These are phyloP conservation scores for Stachybotrys chartarum DNA, from an alignment of 2,329 filamentous ascomycete genomes.

Conservation along the genomic window DNA sequence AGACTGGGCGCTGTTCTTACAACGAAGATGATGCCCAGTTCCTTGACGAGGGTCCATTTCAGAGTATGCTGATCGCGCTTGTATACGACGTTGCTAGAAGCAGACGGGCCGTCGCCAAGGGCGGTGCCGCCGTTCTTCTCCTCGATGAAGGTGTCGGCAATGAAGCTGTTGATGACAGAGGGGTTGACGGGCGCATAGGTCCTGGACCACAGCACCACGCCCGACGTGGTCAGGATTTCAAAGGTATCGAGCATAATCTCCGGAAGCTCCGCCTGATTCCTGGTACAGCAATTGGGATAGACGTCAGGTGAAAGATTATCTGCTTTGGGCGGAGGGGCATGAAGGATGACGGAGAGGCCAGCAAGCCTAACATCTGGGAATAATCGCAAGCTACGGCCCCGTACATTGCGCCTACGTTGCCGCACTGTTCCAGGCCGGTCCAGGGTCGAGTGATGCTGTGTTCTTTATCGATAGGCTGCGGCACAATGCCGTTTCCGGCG, in stretches of 20 bases:
- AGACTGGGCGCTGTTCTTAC: conserved; percentile 34
- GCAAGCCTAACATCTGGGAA: no score
- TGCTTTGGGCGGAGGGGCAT: no score
- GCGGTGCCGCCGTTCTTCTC: conserved; percentile 65
- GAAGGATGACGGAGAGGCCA: no score
- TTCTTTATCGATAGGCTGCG: background rate
- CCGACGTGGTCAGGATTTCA: conserved; percentile 91
- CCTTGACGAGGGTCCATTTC: conserved; percentile 89
- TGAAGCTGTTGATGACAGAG: conserved; percentile 86
- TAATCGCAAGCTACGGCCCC: no score
- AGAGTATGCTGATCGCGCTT: conserved; percentile 89
- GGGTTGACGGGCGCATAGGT: conserved; percentile 74
- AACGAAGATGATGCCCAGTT: conserved; percentile 91
- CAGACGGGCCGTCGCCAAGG: conserved; percentile 51
- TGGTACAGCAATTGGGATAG: background rate
- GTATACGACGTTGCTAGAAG: conserved; percentile 65
- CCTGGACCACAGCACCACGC: conserved; percentile 94
- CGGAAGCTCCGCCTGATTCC: background rate
- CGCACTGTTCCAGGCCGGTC: background rate
- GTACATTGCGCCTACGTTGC: no score
- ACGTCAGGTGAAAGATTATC: no score
- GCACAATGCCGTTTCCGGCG: background rate
- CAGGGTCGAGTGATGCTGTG: background rate
- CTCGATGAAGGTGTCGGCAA: conserved; percentile 95
- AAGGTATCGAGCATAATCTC: conserved; percentile 83